Evolutionary conservation across 139 green algal species (phyloP).

Genomic region (Volvox africanus): DNA sequence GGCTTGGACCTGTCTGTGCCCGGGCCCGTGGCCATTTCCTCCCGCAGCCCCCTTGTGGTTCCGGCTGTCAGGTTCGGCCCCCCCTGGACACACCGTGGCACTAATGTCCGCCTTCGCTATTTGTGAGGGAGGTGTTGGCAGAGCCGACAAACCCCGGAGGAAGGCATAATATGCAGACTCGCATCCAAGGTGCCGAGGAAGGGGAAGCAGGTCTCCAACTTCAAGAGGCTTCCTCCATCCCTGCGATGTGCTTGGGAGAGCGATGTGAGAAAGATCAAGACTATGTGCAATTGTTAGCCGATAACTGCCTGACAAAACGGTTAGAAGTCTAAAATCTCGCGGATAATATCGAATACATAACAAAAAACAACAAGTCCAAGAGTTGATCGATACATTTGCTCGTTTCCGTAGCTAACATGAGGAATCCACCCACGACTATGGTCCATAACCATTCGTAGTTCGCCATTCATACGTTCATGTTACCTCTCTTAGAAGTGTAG

Average conservation of each 20-base stretch:
- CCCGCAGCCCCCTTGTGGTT: no score
- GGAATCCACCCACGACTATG: neutral
- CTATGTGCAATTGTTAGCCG: neutral
- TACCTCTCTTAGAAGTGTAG: slow-evolving; percentile 5
- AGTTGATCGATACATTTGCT: neutral
- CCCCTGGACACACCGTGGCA: no score
- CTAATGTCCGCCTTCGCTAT: no score
- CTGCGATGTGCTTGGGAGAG: neutral
- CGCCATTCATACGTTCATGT: neutral
- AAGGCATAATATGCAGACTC: slow-evolving; percentile 21
- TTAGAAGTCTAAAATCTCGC: neutral
- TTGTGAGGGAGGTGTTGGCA: neutral
- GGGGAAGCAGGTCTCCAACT: slow-evolving; percentile 4
- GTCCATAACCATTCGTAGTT: neutral
- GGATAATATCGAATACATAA: no score
- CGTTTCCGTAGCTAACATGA: neutral
- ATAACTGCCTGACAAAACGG: neutral
- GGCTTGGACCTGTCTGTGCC: neutral
- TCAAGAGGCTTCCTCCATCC: slow-evolving; percentile 37
- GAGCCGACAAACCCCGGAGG: neutral
- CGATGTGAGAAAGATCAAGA: neutral
- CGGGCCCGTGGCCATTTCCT: neutral
- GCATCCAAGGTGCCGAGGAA: neutral
- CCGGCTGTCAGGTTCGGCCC: no score
- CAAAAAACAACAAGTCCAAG: no score